Conservation (phyloP, 106 monocot genomes). For the Agapanthus africanus region DNA sequence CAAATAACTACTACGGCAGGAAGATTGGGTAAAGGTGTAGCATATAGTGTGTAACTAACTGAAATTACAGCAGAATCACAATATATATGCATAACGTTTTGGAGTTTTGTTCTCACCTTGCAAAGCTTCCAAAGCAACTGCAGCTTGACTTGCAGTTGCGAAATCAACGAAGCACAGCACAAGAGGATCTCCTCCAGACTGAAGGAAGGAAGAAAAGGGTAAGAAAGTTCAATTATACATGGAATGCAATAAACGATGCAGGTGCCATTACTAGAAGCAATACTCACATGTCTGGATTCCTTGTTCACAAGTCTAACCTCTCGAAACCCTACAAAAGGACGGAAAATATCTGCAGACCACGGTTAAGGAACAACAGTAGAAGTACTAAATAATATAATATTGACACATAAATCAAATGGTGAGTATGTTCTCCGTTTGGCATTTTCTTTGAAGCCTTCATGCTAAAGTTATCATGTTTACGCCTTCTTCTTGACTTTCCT, state of each 20-base stretch:
- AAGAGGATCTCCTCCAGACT: constrained; percentile 40
- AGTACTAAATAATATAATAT: neutral
- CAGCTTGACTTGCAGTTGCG: constrained; percentile 30
- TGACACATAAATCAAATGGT: too few species aligned
- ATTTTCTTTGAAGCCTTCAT: too few species aligned
- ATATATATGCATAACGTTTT: too few species aligned
- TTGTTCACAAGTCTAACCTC: constrained; percentile 71
- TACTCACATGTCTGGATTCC: constrained; percentile 50
- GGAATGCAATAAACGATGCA: neutral
- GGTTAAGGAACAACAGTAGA: constrained; percentile 29
- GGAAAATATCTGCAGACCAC: constrained; percentile 46
- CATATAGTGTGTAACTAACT: too few species aligned
- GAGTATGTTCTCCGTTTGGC: too few species aligned
- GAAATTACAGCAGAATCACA: too few species aligned
- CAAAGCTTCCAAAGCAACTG: constrained; percentile 50
- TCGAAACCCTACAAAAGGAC: constrained; percentile 57
- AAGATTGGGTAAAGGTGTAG: too few species aligned
- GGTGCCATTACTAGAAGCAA: neutral
- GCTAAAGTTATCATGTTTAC: too few species aligned
- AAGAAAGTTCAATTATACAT: neutral
- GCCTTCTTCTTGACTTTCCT: too few species aligned
- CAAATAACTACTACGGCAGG: too few species aligned
- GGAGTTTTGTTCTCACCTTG: constrained; percentile 50
- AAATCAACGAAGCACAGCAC: constrained; percentile 71
- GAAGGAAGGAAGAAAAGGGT: neutral